A percentile compares a stretch with the other conserved stretches of the same genome.
Conservation (phyloP, 106 monocot species). For the Phalaenopsis equestris region DNA sequence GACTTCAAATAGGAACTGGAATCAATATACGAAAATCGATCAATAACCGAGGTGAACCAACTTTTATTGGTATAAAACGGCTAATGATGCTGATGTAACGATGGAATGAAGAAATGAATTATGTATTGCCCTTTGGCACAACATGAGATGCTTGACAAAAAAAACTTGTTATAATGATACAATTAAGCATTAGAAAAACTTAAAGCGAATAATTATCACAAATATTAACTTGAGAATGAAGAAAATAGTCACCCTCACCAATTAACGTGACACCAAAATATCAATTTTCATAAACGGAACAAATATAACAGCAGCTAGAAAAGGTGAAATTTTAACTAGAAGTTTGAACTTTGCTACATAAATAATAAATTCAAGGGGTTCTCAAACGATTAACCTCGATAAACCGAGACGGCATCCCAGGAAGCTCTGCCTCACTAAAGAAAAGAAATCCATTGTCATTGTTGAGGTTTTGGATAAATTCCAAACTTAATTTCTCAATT, state of each 20-base stretch:
- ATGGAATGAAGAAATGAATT: neutral
- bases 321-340: neutral
- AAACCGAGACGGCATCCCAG: conserved; percentile 79
- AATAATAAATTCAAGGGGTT: neutral
- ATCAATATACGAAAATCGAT: too few relatives aligned
- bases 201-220: neutral
- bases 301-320: neutral
- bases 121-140: neutral
- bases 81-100: neutral
- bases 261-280: neutral
- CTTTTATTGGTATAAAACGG: neutral
- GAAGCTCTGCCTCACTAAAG: conserved; percentile 57
- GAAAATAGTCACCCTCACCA: neutral
- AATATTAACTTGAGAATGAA: neutral
- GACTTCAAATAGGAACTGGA: neutral
- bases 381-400: conserved; percentile 44
- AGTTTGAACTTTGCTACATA: neutral
- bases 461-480: conserved; percentile 66
- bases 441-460: conserved; percentile 49
- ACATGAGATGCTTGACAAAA: neutral
- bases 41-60: neutral
- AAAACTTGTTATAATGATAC: neutral
- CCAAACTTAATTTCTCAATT: conserved; percentile 67
- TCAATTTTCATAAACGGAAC: conserved; percentile 1
- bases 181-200: neutral